Evolutionary conservation across 805 yeast genomes (phyloP).

Genomic region (Clavispora fructus): DNA sequence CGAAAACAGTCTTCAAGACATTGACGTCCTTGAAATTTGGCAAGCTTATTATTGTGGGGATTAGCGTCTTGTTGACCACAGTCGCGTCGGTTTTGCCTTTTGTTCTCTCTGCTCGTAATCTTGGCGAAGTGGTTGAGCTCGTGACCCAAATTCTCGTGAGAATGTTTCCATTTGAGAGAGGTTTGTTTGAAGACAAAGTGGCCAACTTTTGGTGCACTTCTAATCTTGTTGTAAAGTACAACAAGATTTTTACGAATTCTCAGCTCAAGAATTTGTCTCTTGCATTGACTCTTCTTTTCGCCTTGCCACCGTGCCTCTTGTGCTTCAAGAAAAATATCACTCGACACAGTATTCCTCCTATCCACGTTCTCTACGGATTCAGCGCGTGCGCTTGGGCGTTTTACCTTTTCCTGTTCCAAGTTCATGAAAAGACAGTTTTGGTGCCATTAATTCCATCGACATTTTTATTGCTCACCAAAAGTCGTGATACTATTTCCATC

Average conservation of each 20-base stretch:
- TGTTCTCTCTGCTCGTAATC: constrained; percentile 31
- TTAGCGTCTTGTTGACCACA: constrained; percentile 57
- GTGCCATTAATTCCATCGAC: constrained; percentile 85
- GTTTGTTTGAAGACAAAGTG: constrained; percentile 94
- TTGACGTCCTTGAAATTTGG: constrained; percentile 39
- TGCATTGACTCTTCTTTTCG: constrained; percentile 41
- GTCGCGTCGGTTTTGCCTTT: constrained; percentile 56
- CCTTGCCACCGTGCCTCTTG: constrained; percentile 27
- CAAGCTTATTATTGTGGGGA: constrained; percentile 56
- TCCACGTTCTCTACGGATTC: constrained; percentile 55
- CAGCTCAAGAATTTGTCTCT: constrained; percentile 60
- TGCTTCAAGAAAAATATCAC: constrained; percentile 33
- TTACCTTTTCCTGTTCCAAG: constrained; percentile 88
- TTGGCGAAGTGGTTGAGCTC: constrained; percentile 24
- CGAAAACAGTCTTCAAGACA: constrained; percentile 17
- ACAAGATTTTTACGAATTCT: constrained; percentile 43
- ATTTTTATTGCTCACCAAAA: constrained; percentile 51
- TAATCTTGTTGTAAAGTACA: constrained; percentile 71
- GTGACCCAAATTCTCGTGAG: constrained; percentile 55
- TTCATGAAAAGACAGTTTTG: constrained; percentile 88
- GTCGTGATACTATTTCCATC: constrained; percentile 60
- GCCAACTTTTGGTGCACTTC: constrained; percentile 98
- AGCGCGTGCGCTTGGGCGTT: constrained; percentile 84
- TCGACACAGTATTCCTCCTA: constrained; percentile 14
- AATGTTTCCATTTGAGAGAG: constrained; percentile 89